Evolutionary conservation across 75 land plant genomes (phyloP).

Genomic region (Larix kaempferi): DNA sequence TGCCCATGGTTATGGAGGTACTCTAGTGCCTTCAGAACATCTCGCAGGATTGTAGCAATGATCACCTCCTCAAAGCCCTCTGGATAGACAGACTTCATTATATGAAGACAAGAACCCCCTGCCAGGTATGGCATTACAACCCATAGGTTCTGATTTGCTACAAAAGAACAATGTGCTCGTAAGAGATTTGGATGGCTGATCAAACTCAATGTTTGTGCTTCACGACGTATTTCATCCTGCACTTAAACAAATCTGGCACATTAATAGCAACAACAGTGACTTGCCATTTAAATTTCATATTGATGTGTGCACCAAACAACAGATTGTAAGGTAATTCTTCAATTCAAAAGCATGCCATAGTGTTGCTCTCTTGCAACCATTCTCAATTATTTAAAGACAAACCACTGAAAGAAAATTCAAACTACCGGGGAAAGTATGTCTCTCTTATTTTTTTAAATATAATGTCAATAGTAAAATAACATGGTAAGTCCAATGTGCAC

Average conservation of each 20-base stretch:
- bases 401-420: neutral
- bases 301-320: no score
- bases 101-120: conserved; percentile 96
- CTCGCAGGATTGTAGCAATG: conserved; percentile 81
- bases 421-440: neutral
- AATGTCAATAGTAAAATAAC: neutral
- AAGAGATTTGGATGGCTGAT: conserved; percentile 83
- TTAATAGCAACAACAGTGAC: no score
- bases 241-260: neutral
- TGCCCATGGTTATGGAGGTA: conserved; percentile 93
- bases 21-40: conserved; percentile 85
- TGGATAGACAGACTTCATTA: conserved; percentile 80
- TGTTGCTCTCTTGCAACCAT: neutral
- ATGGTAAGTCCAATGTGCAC: neutral
- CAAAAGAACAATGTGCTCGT: conserved; percentile 82
- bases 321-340: neutral
- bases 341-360: neutral
- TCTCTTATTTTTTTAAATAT: neutral
- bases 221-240: conserved; percentile 87
- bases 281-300: no score
- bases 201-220: conserved; percentile 87
- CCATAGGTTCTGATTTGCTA: conserved; percentile 72
- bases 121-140: conserved; percentile 99
- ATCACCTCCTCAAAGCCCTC: conserved; percentile 97
- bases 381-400: neutral